Base-by-base conservation (phyloP, 2,329 filamentous ascomycete genomes). In the Trichophyton simii region DNA sequence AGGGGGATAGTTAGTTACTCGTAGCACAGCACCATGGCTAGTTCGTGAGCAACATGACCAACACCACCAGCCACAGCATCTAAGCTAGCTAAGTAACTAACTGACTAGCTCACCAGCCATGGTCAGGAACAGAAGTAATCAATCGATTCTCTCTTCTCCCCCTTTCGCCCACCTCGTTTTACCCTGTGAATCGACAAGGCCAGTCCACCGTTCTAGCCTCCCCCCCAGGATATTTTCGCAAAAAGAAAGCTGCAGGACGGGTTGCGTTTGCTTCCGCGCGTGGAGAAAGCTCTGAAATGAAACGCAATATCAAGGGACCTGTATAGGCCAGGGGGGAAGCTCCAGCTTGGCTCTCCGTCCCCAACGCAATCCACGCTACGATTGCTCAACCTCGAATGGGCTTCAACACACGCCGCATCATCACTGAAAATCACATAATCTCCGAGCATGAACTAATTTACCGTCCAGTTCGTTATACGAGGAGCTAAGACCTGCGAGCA, bases 201-300 rank as follows among this genome's bases (percentile, higher is more conserved):
- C 18, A 25, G 9, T 48, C 9, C 18, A 48, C 20, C 20, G 44
- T 48, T 48, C 44, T 48, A 48, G 44, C 44, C 50, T 18, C 50
- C 50, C 50, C 50, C 50, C 25, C 22, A 31, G 34, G 34, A 38
- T 38, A 34, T 31, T 31, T 31, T 31, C 50, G 34, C 18, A 54
- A 54, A 31, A 31, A 31, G 50, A 22, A 34, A 54, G 50, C 22
- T 34, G 50, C 22, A 54, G 28, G 50, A 18, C 50, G 50, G 22
- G 50, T 54, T 54, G 50, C 50, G 50, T 54, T 54, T 54, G 22
- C 22, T 31, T 25, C 28, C 15, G 22, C 18, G 50, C 50, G 50
- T 54, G 50, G 50, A 54, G 50, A 54, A 54, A 54, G 50, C 25
- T 54, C 50, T n/a, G 22, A 54, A 54, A 54, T 54, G 50, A 54